Percentiles rank a stretch among this genome's conserved stretches.
Evolutionary conservation across 805 yeast species (phyloP).

Genomic region (Hanseniaspora thailandica): DNA sequence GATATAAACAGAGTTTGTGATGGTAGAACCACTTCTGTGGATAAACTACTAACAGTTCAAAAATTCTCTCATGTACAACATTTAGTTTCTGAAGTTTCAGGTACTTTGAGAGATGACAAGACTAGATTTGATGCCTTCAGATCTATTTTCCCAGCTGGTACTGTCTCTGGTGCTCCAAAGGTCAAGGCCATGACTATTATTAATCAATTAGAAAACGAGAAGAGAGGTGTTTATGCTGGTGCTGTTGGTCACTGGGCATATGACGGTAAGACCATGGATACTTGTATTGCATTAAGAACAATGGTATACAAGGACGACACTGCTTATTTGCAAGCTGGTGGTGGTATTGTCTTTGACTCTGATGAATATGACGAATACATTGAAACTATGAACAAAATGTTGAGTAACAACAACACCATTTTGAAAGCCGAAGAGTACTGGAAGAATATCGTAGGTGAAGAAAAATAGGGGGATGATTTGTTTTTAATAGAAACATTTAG

Average conservation of each 20-base stretch:
- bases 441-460: conserved; percentile 36
- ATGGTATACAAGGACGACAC: conserved; percentile 86
- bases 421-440: conserved; percentile 81
- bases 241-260: conserved; percentile 98
- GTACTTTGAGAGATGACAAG: conserved; percentile 70
- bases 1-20: conserved; percentile 92
- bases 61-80: conserved; percentile 96
- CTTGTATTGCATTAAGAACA: conserved; percentile 93
- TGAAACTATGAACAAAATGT: conserved; percentile 96
- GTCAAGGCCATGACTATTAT: conserved; percentile 93
- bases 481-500: too few relatives aligned
- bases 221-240: conserved; percentile 95
- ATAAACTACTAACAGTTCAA: conserved; percentile 77
- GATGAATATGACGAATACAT: conserved; percentile 91
- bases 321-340: conserved; percentile 96
- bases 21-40: conserved; percentile 74
- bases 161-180: conserved; percentile 97
- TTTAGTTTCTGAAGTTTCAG: conserved; percentile 87
- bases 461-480: not conserved
- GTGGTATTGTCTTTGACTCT: conserved; percentile 92
- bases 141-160: conserved; percentile 97
- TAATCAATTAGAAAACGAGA: conserved; percentile 78
- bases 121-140: conserved; percentile 94
- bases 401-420: conserved; percentile 79
- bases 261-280: conserved; percentile 89